Evolutionary conservation across 805 yeast genomes (phyloP), one percentile per base, ranked within the genome.

Genomic region (Jamesozyma gamospora): DNA sequence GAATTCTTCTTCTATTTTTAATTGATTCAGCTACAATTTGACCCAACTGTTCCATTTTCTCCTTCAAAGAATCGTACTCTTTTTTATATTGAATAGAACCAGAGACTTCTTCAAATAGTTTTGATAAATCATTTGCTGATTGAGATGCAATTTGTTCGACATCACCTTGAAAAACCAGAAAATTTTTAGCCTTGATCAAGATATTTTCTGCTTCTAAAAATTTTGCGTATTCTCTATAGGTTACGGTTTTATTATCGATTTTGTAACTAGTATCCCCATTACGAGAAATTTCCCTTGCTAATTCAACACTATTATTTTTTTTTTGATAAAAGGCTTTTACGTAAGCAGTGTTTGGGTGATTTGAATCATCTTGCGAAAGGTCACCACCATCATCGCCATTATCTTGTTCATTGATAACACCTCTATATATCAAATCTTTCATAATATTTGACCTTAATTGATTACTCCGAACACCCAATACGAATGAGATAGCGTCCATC

Each of bases 401-500:
- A 5, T 40, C 51, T 4, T 45, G 54, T 4, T 50, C 62, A 15
- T 44, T 14, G 15, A 47, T 39, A 44, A 62, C 52, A 2, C 94
- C 95, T 49, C 96, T 70, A 55, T 86, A 86, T 1, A 90, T 75
- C 54, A 92, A 69, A 48, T 90, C 96, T 36, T 71, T 74, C 52
- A 86, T 59, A 40, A 75, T 74, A 11, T 70, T 65, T 1, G 96
- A 84, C 50, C 98, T 72, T 42, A 92, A 67, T 41, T 83, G 88
- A 14, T 70, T 63, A 16, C 86, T 73, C 49, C 81, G 69, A 35
- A 90, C 77, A 19, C 98, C 98, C 28, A 92, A 69, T 8, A 90
- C 97, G 60, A 92, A 92, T 16, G 96, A 81, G 34, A 92, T 82
- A 28, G 98, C 96, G 58, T 92, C 98, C 82, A 92, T 88, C 77